Evolutionary conservation across 169 alveolate genomes (phyloP).

Genomic region (Plasmodium knowlesi): DNA sequence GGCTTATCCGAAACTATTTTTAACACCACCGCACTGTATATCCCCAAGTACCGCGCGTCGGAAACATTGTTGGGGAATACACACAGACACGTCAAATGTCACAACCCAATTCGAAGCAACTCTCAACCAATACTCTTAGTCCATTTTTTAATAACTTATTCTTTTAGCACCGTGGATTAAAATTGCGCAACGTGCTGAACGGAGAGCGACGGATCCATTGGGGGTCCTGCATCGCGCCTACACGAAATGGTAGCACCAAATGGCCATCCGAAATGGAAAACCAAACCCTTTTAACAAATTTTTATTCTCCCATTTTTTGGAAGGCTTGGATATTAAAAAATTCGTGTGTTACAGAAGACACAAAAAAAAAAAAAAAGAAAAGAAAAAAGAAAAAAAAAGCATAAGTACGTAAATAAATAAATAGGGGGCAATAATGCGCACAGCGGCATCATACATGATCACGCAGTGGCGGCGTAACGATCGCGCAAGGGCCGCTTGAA

Average conservation of each 20-base stretch:
- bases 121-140: not conserved
- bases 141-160: not conserved
- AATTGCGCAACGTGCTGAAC: not conserved
- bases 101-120: not conserved
- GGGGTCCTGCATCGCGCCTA: not conserved
- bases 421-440: not conserved
- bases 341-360: slow-evolving; percentile 15
- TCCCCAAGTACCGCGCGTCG: not conserved
- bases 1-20: not conserved
- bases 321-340: slow-evolving; percentile 21
- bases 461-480: not conserved
- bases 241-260: not conserved
- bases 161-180: not conserved
- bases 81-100: not conserved
- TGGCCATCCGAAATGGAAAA: not conserved
- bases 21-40: not conserved
- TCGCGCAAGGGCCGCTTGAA: not conserved
- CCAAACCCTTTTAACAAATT: slow-evolving; percentile 17
- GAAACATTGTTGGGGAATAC: not conserved
- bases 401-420: slow-evolving; percentile 2
- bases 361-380: slow-evolving; percentile 35
- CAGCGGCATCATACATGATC: slow-evolving; percentile 1
- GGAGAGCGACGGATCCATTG: not conserved
- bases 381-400: slow-evolving; percentile 16
- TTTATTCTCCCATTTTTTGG: slow-evolving; percentile 13